Base-by-base conservation (phyloP, 208 protist species). In the Angomonas deanei region DNA sequence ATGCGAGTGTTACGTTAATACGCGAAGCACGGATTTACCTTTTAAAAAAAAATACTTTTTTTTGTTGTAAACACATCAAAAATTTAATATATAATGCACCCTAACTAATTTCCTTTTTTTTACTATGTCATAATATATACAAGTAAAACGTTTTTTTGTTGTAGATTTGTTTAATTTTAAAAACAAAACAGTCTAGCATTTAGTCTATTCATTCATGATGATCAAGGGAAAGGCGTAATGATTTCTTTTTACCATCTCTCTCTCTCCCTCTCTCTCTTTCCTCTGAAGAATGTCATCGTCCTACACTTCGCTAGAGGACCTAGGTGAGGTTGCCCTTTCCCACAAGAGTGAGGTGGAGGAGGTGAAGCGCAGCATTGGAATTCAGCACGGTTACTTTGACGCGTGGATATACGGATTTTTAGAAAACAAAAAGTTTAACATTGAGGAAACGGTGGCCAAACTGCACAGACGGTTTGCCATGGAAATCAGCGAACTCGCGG, bases 361-460 rank as follows among this genome's bases (percentile, higher is more conserved):
- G 66, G 76, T 86, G 64, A 85, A 86, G 66, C 27, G 48, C 11
- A 72, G 66, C 19, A n/a, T 89, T 0, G 66, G 69, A 50, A 81
- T 89, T 50, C 52, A 34, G 0, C 72, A 83, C 59, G 68, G 68
- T 60, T 74, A 84, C 54, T 82, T 82, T 39, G 81, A 88, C 21
- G 72, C 72, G 47, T 92, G 85, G 82, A 70, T 92, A 0, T 92
- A 92, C 57, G 73, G 79, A 8, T 92, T 92, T 38, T 64, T 92
- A 6, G 81, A 88, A 57, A 92, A 92, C 60, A 92, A 92, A 49
- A 86, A 92, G 42, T 92, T 86, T 38, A 61, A 85, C 42, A 62
- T 91, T 17, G 66, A 83, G 5, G 80, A 88, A 47, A 86, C 84
- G 11, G 78, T 91, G 11, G 70, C 66, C 10, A 91, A 91, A 57